phyloP scores from a whole-genome alignment of 495 filamentous ascomycete genomes.

The Hypoxylon perforatum region DNA sequence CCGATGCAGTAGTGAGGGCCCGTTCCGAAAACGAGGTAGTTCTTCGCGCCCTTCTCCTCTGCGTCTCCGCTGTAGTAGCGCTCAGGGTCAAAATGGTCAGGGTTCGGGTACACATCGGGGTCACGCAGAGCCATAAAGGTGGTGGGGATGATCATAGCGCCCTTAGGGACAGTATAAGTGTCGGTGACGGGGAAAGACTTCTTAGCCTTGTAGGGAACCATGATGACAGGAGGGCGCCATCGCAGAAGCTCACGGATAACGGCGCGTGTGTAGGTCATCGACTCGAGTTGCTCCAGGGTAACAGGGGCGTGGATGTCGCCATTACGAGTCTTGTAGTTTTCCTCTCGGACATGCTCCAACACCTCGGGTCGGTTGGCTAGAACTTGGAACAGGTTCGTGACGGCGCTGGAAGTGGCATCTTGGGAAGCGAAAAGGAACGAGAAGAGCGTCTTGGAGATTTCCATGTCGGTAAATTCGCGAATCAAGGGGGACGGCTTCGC shows the following conservation, averaged over 20 bases:
- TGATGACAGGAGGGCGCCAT: constrained; percentile 96
- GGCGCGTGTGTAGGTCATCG: constrained; percentile 89
- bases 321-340: constrained; percentile 82
- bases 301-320: constrained; percentile 78
- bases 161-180: constrained; percentile 89
- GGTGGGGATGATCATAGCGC: constrained; percentile 92
- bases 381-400: constrained; percentile 94
- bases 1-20: constrained; percentile 97
- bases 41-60: constrained; percentile 88
- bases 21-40: constrained; percentile 96
- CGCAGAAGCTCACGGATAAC: constrained; percentile 93
- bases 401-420: constrained; percentile 93
- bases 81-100: constrained; percentile 90
- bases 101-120: constrained; percentile 89
- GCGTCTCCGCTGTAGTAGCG: constrained; percentile 92
- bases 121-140: constrained; percentile 92
- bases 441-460: constrained; percentile 95
- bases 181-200: constrained; percentile 93
- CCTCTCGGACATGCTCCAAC: constrained; percentile 89
- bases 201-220: constrained; percentile 97
- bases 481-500: constrained; percentile 86
- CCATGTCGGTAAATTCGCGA: constrained; percentile 88
- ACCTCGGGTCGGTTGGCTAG: constrained; percentile 94
- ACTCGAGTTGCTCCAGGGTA: constrained; percentile 85
- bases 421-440: constrained; percentile 98